Evolutionary conservation across 225 moss, liverwort and hornwort genomes (phyloP), one percentile per base, ranked within the genome.

Genomic region (Thuidium tamariscinum): DNA sequence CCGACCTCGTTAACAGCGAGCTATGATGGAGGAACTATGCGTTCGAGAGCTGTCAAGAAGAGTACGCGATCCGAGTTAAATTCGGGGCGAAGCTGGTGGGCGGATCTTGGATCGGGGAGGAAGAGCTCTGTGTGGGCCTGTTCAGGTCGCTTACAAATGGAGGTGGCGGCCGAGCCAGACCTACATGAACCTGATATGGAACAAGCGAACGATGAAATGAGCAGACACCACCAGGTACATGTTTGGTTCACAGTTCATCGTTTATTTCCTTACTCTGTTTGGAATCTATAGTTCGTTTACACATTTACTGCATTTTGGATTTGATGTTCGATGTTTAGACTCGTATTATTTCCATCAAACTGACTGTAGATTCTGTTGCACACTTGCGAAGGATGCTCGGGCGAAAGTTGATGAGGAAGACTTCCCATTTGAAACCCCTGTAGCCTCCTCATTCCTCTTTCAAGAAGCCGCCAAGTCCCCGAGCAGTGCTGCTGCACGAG

Each of bases 161-260:
- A 88, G 54, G 87, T 90, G 48, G 87, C 90, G 55, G 90, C 88
- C 32, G 93, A 93, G 82, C 91, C 91, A 37, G 89, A 93, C 79
- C 81, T 93, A 12, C 85, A 90, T 61, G 91, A 93, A 42, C 93
- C 93, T 34, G 90, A 90, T 57, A 87, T 93, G 91, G 93, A 90
- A 71, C 93, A 90, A 79, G 89, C 91, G 57, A 93, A 86, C 80
- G 80, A 85, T 55, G 75, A 85, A 12, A 76, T 62, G 76, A 52
- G 37, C 37, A 82, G 87, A 89, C 57, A 61, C 81, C 83, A 87
- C n/a, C 67, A 89, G 89, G 92, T 92, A 83, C 55, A 72, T 14
- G 27, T 41, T n/a, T 26, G 21, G 9, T n/a, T 74, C 62, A 51
- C 36, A n/a, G n/a, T n/a, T 57, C 49, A 72, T 54, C 44, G 37